Evolutionary conservation across 306 rosid species (phyloP).

Genomic region (Glycyrrhiza uralensis): DNA sequence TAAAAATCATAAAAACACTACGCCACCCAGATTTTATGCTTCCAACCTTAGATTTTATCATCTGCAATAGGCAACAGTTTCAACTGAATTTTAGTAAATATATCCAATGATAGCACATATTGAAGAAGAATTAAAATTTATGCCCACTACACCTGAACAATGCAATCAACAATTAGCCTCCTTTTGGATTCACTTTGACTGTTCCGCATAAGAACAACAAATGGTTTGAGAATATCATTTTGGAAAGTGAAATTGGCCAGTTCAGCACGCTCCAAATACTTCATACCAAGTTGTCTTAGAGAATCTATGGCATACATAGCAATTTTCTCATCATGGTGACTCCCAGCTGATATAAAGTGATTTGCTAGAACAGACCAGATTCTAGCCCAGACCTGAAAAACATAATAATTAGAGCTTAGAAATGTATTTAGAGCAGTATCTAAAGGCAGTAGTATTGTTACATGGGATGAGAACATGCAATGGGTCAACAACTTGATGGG

Average conservation of each 20-base stretch:
- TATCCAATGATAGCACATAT: conserved; percentile 9
- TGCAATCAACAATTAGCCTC: conserved; percentile 95
- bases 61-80: conserved; percentile 48
- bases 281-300: conserved; percentile 93
- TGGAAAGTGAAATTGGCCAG: conserved; percentile 96
- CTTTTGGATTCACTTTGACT: conserved; percentile 90
- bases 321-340: conserved; percentile 95
- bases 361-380: conserved; percentile 97
- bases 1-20: conserved; percentile 96
- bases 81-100: conserved; percentile 25
- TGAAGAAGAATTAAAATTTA: conserved; percentile 6
- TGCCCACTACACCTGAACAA: conserved; percentile 73
- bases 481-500: not conserved
- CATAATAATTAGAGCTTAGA: conserved; percentile 26
- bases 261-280: conserved; percentile 97
- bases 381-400: conserved; percentile 97
- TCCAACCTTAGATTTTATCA: conserved; percentile 98
- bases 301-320: conserved; percentile 98
- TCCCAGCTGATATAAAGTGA: conserved; percentile 96
- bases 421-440: conserved; percentile 24
- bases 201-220: conserved; percentile 98
- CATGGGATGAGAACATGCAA: not conserved
- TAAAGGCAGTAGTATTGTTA: not conserved
- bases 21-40: conserved; percentile 99
- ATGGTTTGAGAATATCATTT: conserved; percentile 98